These are phyloP conservation scores for Penicillium sp. DNA, from an alignment of 2,329 filamentous ascomycete species.

Conservation along the genomic window DNA sequence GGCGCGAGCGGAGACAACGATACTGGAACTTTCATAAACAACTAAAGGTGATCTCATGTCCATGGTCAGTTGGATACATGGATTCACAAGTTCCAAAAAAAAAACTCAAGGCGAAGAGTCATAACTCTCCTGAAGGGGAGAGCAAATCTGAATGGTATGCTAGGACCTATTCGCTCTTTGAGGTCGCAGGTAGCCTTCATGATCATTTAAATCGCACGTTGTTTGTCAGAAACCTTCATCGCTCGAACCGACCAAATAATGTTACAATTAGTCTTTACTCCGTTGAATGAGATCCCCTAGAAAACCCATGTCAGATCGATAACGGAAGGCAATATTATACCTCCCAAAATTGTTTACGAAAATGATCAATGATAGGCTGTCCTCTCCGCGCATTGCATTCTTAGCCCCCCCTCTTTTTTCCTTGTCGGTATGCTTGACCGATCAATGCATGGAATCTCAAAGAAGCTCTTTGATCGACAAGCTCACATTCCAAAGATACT, in stretches of 20 bases:
- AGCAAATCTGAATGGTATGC: slow-evolving; percentile 8
- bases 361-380: background rate
- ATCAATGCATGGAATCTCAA: background rate
- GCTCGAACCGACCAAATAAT: slow-evolving; percentile 3
- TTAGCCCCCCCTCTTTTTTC: no score
- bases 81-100: slow-evolving; percentile 7
- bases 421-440: background rate
- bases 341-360: background rate
- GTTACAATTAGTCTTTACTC: slow-evolving; percentile 13
- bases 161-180: slow-evolving; percentile 11
- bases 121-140: background rate
- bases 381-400: no score
- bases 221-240: slow-evolving; percentile 13
- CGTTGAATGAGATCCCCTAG: background rate
- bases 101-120: background rate
- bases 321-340: background rate
- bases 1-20: no score
- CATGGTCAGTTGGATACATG: background rate
- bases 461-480: no score
- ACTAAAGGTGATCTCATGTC: no score
- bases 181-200: slow-evolving; percentile 5
- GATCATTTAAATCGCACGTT: slow-evolving; percentile 11
- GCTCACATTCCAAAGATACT: no score
- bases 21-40: no score
- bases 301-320: background rate